A percentile compares a stretch with the other conserved stretches of the same genome.
These are phyloP conservation scores for Pelargonium nanum DNA, from an alignment of 345 rosid species.

Conservation along the genomic window DNA sequence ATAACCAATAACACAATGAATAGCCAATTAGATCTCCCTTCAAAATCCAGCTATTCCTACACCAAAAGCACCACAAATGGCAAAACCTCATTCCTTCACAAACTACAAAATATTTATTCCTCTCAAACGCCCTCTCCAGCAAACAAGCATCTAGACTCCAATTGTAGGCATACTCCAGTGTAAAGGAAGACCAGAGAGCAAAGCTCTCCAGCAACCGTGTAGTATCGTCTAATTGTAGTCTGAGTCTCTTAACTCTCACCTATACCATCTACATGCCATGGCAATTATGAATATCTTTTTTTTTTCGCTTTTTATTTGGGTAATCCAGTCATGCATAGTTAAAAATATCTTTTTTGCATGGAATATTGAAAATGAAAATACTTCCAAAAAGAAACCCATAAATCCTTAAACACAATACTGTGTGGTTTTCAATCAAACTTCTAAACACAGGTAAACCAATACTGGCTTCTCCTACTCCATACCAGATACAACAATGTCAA, in stretches of 20 bases:
- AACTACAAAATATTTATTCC: background rate
- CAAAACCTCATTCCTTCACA: background rate
- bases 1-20: background rate
- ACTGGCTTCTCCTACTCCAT: background rate
- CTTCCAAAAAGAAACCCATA: background rate
- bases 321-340: background rate
- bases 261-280: background rate
- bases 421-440: background rate
- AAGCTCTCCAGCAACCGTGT: background rate
- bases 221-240: background rate
- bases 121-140: background rate
- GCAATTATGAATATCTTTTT: background rate
- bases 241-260: too few relatives aligned
- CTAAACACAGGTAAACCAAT: background rate
- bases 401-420: too few relatives aligned
- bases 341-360: background rate
- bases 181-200: background rate
- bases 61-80: background rate
- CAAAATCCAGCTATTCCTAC: background rate
- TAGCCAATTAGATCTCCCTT: background rate
- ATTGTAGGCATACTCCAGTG: background rate
- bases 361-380: too few relatives aligned
- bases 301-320: background rate
- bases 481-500: background rate
- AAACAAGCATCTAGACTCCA: background rate